Conservation (phyloP, 2,329 filamentous ascomycete species). For the Alternaria postmessia region DNA sequence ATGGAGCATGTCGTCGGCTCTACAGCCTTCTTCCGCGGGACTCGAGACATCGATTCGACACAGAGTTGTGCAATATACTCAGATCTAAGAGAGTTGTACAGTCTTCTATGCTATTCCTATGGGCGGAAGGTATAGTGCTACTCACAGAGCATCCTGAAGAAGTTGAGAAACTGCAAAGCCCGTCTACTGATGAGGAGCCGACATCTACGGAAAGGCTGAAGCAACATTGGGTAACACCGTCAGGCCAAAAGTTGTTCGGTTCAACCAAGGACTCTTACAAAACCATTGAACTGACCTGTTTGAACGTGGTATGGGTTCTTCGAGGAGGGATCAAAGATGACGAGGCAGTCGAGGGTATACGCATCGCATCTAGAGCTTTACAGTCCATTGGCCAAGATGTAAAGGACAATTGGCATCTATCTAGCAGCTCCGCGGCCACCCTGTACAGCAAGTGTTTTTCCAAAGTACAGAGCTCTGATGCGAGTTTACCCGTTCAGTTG, state of each 20-base stretch:
- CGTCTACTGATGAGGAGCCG: slow-evolving; percentile 9
- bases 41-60: slow-evolving; percentile 35
- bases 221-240: slow-evolving; percentile 39
- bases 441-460: slow-evolving; percentile 38
- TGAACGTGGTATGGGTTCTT: slow-evolving; percentile 42
- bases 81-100: slow-evolving; percentile 31
- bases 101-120: slow-evolving; percentile 41
- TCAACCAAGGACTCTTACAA: slow-evolving; percentile 35
- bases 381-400: slow-evolving; percentile 30
- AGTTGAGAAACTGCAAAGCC: background rate
- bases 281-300: slow-evolving; percentile 40
- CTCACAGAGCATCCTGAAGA: slow-evolving; percentile 35
- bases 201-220: slow-evolving; percentile 9
- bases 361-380: slow-evolving; percentile 42
- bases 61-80: slow-evolving; percentile 38
- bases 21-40: slow-evolving; percentile 34
- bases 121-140: slow-evolving; percentile 45
- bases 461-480: slow-evolving; percentile 34
- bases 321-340: slow-evolving; percentile 37
- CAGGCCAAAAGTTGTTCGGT: slow-evolving; percentile 45
- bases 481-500: slow-evolving; percentile 36
- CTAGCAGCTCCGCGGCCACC: slow-evolving; percentile 22
- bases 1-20: slow-evolving; percentile 47
- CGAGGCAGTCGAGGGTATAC: slow-evolving; percentile 42
- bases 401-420: slow-evolving; percentile 34